Evolutionary conservation across 2,329 filamentous ascomycete genomes (phyloP).

Genomic region (Ophiocordyceps camponoti-floridani): DNA sequence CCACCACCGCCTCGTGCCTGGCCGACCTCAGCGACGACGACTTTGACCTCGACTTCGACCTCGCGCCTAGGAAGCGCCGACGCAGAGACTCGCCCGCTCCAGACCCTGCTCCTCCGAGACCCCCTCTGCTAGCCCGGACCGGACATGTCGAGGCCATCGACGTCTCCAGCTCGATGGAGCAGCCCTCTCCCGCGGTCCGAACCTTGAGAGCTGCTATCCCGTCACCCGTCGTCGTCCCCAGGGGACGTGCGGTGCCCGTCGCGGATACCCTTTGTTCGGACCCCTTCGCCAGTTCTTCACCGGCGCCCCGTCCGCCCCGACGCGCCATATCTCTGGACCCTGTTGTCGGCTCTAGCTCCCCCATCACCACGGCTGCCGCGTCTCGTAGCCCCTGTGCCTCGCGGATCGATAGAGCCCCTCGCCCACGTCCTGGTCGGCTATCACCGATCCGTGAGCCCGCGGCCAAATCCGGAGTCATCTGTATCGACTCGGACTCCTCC

Average conservation of each 20-base stretch:
- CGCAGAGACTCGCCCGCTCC: background rate
- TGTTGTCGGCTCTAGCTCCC: conserved; percentile 3
- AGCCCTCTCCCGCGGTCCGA: background rate
- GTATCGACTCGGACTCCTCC: conserved; percentile 15
- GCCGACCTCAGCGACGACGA: background rate
- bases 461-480: conserved; percentile 11
- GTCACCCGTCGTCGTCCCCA: conserved; percentile 1
- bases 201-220: background rate
- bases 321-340: conserved; percentile 5
- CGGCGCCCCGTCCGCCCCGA: background rate
- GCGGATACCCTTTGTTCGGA: conserved; percentile 8
- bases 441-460: background rate
- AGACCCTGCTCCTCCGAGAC: background rate
- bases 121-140: background rate
- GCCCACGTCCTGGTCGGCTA: background rate
- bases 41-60: background rate
- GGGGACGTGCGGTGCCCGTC: background rate
- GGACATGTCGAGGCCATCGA: conserved; percentile 14
- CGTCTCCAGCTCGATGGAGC: conserved; percentile 16
- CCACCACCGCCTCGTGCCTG: background rate
- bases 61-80: background rate
- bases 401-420: too few species aligned
- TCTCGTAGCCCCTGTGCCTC: background rate
- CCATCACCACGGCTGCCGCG: background rate
- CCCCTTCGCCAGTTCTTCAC: conserved; percentile 18